Evolutionary conservation across 305 asterid genomes (phyloP).

Genomic region (Rubia balearica): DNA sequence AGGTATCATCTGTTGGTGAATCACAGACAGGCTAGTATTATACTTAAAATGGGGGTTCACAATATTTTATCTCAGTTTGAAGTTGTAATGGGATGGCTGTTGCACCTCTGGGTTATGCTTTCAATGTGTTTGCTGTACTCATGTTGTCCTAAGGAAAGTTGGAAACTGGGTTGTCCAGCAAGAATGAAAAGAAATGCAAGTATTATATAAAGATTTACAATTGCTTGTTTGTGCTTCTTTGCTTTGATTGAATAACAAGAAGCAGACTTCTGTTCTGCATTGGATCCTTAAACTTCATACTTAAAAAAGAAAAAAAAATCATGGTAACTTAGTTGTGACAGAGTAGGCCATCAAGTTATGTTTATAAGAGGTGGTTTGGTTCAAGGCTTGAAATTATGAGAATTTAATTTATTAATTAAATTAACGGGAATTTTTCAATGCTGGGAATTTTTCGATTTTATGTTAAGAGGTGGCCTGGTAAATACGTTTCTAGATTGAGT

Average conservation of each 20-base stretch:
- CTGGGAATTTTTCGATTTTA: too few species aligned
- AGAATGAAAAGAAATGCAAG: neutral
- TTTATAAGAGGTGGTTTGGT: too few species aligned
- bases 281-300: neutral
- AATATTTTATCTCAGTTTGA: neutral
- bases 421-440: too few species aligned
- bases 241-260: neutral
- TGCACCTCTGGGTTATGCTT: neutral
- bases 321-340: too few species aligned
- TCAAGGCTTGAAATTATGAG: too few species aligned
- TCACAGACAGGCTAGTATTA: slow-evolving; percentile 13
- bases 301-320: too few species aligned
- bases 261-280: neutral
- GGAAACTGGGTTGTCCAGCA: neutral
- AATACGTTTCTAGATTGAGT: too few species aligned
- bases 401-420: too few species aligned
- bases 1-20: slow-evolving; percentile 32
- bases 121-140: neutral
- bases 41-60: slow-evolving; percentile 10
- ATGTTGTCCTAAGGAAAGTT: neutral
- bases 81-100: neutral
- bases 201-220: neutral
- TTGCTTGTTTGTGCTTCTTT: neutral
- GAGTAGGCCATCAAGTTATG: too few species aligned
- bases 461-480: too few species aligned